Conservation (phyloP, 176 grass and related monocot genomes). For the Carex scoparia region DNA sequence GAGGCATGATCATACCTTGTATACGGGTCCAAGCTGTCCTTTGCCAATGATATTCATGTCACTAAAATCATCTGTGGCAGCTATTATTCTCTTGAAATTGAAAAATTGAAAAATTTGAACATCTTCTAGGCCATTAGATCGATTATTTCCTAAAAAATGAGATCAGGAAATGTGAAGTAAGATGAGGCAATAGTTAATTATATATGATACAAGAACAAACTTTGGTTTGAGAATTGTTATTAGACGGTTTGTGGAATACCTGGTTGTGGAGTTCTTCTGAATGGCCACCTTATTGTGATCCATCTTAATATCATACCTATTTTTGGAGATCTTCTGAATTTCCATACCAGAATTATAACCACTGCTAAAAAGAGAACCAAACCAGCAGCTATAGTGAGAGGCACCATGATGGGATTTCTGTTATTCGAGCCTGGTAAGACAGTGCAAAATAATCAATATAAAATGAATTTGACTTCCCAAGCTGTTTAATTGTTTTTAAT, state of each 20-base stretch:
- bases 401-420: too few relatives aligned
- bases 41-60: neutral
- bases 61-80: neutral
- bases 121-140: neutral
- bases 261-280: neutral
- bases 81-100: neutral
- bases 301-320: too few relatives aligned
- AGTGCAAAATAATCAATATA: neutral
- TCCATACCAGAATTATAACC: neutral
- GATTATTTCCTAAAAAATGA: neutral
- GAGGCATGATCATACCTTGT: neutral
- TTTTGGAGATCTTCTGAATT: neutral
- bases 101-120: neutral
- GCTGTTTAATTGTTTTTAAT: neutral
- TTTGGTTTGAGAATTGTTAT: neutral
- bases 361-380: neutral
- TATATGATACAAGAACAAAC: neutral
- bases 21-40: slow-evolving; percentile 13
- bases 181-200: neutral
- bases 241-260: neutral
- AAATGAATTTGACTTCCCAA: neutral
- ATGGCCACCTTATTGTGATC: neutral
- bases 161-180: neutral
- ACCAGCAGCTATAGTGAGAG: neutral
- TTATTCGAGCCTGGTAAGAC: neutral